Evolutionary conservation across 192 early-diverging fungal species (phyloP).

Genomic region (Linnemannia exigua): DNA sequence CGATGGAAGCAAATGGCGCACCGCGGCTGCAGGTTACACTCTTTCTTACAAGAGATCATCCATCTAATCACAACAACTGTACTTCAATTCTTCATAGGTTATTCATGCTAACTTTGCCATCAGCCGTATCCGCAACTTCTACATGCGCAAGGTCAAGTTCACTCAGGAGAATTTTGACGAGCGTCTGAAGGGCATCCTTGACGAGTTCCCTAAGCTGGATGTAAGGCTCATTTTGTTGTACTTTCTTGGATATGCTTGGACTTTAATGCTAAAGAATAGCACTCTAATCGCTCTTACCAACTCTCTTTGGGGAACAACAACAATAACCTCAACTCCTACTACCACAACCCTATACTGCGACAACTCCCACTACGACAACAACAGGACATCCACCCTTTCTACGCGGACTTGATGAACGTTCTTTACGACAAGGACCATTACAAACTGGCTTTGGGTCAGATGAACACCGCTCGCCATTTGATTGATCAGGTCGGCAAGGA

Average conservation of each 20-base stretch:
- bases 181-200: constrained; percentile 92
- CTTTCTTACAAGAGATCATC: neutral
- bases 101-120: constrained; percentile 99
- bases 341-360: no score
- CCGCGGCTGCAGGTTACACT: no score
- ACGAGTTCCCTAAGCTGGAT: constrained; percentile 98
- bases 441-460: constrained; percentile 98
- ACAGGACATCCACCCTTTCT: constrained; percentile 99
- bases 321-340: neutral
- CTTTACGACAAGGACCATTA: constrained; percentile 99
- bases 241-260: neutral
- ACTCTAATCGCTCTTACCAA: neutral
- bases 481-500: constrained; percentile 99
- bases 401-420: constrained; percentile 99
- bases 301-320: neutral
- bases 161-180: constrained; percentile 98
- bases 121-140: constrained; percentile 96
- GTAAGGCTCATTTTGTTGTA: constrained; percentile 60
- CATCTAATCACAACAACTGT: neutral
- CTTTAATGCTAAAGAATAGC: neutral
- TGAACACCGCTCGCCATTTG: constrained; percentile 97
- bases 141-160: constrained; percentile 99
- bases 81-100: constrained; percentile 50
- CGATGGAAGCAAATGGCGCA: constrained; percentile 93
- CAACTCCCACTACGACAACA: neutral